Percentiles rank a stretch among this genome's conserved stretches.
Evolutionary conservation across 805 yeast genomes (phyloP).

Genomic region (Cephaloascus fragrans): DNA sequence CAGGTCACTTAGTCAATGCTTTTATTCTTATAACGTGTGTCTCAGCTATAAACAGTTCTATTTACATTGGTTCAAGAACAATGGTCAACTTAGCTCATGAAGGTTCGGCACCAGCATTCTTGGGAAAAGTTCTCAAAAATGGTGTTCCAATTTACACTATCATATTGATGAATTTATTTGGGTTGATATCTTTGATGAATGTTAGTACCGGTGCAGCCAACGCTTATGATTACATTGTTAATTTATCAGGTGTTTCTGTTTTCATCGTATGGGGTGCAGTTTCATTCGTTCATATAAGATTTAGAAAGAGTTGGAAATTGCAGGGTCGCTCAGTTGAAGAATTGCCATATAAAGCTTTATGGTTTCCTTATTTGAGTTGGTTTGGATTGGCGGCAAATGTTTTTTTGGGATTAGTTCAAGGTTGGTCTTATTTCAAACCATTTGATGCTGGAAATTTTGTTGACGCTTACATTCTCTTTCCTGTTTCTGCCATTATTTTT

Average conservation of each 20-base stretch:
- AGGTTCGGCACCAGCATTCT: constrained; percentile 48
- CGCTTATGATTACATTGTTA: constrained; percentile 53
- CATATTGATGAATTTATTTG: constrained; percentile 41
- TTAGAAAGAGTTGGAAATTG: constrained; percentile 32
- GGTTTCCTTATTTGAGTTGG: constrained; percentile 42
- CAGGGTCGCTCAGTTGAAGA: constrained; percentile 25
- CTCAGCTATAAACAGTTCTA: constrained; percentile 61
- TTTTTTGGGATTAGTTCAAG: constrained; percentile 51
- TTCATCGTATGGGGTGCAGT: constrained; percentile 62
- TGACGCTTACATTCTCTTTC: constrained; percentile 56
- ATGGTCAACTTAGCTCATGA: constrained; percentile 54
- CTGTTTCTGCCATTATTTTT: constrained; percentile 38
- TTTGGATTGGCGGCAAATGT: constrained; percentile 39
- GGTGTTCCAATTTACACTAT: constrained; percentile 64
- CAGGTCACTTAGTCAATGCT: constrained; percentile 48
- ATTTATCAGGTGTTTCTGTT: constrained; percentile 56
- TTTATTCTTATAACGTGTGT: constrained; percentile 54
- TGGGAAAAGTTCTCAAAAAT: constrained; percentile 38
- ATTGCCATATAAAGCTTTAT: constrained; percentile 24
- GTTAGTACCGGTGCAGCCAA: constrained; percentile 48
- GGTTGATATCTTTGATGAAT: constrained; percentile 47
- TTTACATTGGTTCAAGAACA: constrained; percentile 62
- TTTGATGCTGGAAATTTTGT: constrained; percentile 34
- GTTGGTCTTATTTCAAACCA: constrained; percentile 56
- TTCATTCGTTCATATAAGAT: constrained; percentile 45